A percentile compares a stretch with the other conserved stretches of the same genome.
These are phyloP conservation scores for Passiflora organensis DNA, from an alignment of 345 rosid genomes.

Conservation along the genomic window DNA sequence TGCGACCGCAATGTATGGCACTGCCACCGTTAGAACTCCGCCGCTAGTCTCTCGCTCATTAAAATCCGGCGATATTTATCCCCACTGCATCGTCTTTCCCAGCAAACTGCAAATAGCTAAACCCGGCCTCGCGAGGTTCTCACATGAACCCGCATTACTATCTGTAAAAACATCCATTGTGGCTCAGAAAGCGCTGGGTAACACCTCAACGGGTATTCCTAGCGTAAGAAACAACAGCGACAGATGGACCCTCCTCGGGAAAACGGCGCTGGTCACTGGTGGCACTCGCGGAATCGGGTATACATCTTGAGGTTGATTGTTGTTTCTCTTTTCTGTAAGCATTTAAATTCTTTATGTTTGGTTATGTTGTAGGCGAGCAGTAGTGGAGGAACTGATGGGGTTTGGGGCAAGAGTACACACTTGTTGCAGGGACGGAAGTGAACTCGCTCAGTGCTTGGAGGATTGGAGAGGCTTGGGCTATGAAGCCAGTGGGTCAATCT, in stretches of 20 bases:
- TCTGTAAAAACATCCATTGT: too few relatives aligned
- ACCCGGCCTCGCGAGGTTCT: too few relatives aligned
- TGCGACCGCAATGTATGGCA: too few relatives aligned
- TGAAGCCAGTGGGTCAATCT: slow-evolving; percentile 49
- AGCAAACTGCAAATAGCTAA: too few relatives aligned
- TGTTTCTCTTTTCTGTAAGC: not conserved
- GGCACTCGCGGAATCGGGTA: slow-evolving; percentile 68
- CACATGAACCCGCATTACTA: too few relatives aligned
- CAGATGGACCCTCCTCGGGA: slow-evolving; percentile 36
- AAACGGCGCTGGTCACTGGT: slow-evolving; percentile 15
- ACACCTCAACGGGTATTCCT: too few relatives aligned
- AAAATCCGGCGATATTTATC: too few relatives aligned
- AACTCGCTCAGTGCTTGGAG: slow-evolving; percentile 38
- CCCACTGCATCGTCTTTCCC: too few relatives aligned
- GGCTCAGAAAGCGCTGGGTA: too few relatives aligned
- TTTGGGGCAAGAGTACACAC: slow-evolving; percentile 73
- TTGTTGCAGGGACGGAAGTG: slow-evolving; percentile 51
- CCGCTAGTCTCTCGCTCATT: too few relatives aligned
- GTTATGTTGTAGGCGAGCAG: slow-evolving; percentile 41
- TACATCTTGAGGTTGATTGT: not conserved
- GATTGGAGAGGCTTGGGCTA: slow-evolving; percentile 46
- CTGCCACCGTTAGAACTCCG: too few relatives aligned
- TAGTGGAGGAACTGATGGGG: slow-evolving; percentile 63
- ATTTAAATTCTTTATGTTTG: not conserved
- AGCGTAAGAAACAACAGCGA: too few relatives aligned